phyloP scores from a whole-genome alignment of 495 filamentous ascomycete genomes.

The Apodospora peruviana region DNA sequence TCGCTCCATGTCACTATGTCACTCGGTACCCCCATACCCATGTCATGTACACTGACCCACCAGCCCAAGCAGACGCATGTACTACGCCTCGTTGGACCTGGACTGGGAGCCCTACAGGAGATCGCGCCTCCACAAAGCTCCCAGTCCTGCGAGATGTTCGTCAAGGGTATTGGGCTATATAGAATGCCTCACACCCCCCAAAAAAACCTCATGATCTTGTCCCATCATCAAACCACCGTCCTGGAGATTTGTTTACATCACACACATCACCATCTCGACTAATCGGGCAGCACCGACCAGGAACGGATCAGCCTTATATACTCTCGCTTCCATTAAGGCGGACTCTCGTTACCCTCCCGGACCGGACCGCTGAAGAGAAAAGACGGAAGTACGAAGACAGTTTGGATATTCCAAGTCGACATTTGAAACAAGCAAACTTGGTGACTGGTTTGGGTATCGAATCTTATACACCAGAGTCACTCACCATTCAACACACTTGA shows the following conservation, averaged over 20 bases:
- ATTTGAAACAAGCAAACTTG: neutral
- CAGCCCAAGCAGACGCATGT: constrained; percentile 22
- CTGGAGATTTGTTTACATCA: neutral
- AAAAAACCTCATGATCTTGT: constrained; percentile 3
- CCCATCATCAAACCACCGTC: constrained; percentile 6
- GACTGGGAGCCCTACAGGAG: constrained; percentile 21
- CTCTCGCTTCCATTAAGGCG: neutral
- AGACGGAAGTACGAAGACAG: neutral
- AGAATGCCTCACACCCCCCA: constrained; percentile 26
- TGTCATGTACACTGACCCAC: constrained; percentile 7
- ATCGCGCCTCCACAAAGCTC: constrained; percentile 29
- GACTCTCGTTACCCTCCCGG: neutral
- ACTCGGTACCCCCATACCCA: constrained; percentile 10
- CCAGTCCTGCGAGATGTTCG: constrained; percentile 18
- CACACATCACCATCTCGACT: neutral
- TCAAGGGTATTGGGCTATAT: constrained; percentile 27
- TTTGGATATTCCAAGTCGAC: neutral
- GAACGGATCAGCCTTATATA: neutral
- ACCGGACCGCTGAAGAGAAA: neutral
- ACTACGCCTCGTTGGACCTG: constrained; percentile 24
- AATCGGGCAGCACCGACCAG: neutral
- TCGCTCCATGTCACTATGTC: constrained; percentile 15
- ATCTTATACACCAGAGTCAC: neutral
- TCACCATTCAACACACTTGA: neutral
- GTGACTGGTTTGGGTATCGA: neutral